Percentiles rank a stretch among this genome's conserved stretches.
Evolutionary conservation across 129 eudicot genomes (phyloP).

Genomic region (Lactuca sativa): DNA sequence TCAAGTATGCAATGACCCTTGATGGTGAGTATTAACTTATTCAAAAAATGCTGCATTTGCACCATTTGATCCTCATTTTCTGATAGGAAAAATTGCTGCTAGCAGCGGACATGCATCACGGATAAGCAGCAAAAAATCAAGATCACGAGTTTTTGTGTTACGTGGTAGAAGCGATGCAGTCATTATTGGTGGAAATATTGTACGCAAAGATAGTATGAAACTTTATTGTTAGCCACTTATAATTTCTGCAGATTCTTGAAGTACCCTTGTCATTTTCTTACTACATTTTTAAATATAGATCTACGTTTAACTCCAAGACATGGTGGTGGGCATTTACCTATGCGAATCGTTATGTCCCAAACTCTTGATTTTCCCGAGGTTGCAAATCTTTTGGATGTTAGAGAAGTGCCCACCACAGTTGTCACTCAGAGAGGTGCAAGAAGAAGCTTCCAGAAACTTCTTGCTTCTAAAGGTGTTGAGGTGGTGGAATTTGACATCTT

Average conservation of each 20-base stretch:
- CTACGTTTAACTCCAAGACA: slow-evolving; percentile 93
- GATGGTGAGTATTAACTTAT: slow-evolving; percentile 69
- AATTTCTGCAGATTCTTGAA: slow-evolving; percentile 25
- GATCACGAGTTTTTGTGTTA: slow-evolving; percentile 79
- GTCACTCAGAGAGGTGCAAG: slow-evolving; percentile 93
- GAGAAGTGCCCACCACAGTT: slow-evolving; percentile 86
- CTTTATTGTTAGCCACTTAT: slow-evolving; percentile 30
- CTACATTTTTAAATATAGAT: slow-evolving; percentile 45
- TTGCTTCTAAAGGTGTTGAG: slow-evolving; percentile 96
- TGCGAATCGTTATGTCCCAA: slow-evolving; percentile 85
- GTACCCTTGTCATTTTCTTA: slow-evolving; percentile 5
- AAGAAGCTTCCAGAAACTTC: slow-evolving; percentile 84
- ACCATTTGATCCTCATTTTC: slow-evolving; percentile 12
- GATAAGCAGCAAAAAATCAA: slow-evolving; percentile 86
- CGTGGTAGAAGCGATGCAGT: slow-evolving; percentile 98
- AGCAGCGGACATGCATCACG: slow-evolving; percentile 92
- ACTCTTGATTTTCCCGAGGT: slow-evolving; percentile 93
- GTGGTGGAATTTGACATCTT: slow-evolving; percentile 90
- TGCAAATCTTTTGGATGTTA: slow-evolving; percentile 86
- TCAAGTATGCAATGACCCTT: slow-evolving; percentile 98
- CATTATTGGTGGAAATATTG: slow-evolving; percentile 97
- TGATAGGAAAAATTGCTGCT: slow-evolving; percentile 92
- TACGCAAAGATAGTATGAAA: slow-evolving; percentile 92
- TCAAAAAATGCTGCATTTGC: neutral
- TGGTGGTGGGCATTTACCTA: slow-evolving; percentile 83